Evolutionary conservation across 192 early-diverging fungal species (phyloP).

Genomic region (Spinellus fusiger): DNA sequence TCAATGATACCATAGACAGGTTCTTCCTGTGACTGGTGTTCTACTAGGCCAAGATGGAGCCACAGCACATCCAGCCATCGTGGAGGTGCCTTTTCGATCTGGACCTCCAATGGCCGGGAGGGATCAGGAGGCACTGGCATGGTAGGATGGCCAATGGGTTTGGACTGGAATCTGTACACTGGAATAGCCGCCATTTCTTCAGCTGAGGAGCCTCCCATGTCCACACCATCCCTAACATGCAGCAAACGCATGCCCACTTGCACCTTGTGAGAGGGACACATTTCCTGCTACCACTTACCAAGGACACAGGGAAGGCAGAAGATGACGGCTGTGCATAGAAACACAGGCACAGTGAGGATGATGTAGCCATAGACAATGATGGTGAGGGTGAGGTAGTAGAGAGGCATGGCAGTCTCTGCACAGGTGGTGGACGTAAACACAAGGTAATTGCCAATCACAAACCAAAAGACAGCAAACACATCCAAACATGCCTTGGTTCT

Average conservation of each 20-base stretch:
- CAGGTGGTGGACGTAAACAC: constrained; percentile 50
- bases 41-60: constrained; percentile 8
- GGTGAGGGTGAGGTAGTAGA: constrained; percentile 54
- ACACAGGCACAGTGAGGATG: constrained; percentile 53
- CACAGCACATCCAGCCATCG: constrained; percentile 9
- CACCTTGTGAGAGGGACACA: neutral
- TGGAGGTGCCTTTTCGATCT: neutral
- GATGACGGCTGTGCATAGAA: constrained; percentile 53
- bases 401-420: constrained; percentile 40
- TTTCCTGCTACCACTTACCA: neutral
- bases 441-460: constrained; percentile 63
- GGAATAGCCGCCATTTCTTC: constrained; percentile 66
- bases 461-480: constrained; percentile 51
- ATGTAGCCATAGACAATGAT: constrained; percentile 64
- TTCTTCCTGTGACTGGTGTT: neutral
- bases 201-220: constrained; percentile 59
- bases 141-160: constrained; percentile 7
- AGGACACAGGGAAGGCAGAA: constrained; percentile 58
- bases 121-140: neutral
- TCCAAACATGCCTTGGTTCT: constrained; percentile 49
- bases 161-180: constrained; percentile 56
- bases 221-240: constrained; percentile 44
- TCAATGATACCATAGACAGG: constrained; percentile 12
- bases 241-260: constrained; percentile 50
- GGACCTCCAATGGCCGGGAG: neutral